Conservation (phyloP, 2,329 filamentous ascomycete species). For the Fusarium musae region DNA sequence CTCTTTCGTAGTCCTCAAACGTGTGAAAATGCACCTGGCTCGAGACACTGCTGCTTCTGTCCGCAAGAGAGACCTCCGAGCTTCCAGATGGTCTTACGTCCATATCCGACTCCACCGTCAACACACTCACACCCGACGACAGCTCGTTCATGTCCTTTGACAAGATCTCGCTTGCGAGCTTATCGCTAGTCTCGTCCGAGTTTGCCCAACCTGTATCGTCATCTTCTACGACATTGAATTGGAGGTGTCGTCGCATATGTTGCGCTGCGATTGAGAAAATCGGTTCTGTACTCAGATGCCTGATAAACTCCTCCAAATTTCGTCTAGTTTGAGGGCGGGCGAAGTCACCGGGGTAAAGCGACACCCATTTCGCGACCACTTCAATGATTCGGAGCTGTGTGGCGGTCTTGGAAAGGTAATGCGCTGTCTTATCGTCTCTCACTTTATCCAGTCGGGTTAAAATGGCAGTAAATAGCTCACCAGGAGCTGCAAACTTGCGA, state of each 20-base stretch:
- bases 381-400: conserved; percentile 86
- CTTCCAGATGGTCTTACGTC: conserved; percentile 58
- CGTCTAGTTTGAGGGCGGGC: conserved; percentile 79
- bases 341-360: conserved; percentile 92
- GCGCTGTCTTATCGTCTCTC: conserved; percentile 72
- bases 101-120: conserved; percentile 61
- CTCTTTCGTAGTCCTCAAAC: conserved; percentile 82
- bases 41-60: conserved; percentile 52
- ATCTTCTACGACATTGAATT: conserved; percentile 78
- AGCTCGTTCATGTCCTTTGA: conserved; percentile 55
- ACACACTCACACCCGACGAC: conserved; percentile 56
- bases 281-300: conserved; percentile 77
- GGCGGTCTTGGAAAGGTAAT: conserved; percentile 80
- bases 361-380: conserved; percentile 89
- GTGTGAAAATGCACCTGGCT: conserved; percentile 69
- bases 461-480: conserved; percentile 80
- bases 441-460: conserved; percentile 78
- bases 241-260: conserved; percentile 84
- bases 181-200: conserved; percentile 68
- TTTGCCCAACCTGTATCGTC: conserved; percentile 96
- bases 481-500: conserved; percentile 89
- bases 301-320: conserved; percentile 79
- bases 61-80: conserved; percentile 57
- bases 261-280: conserved; percentile 87
- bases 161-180: conserved; percentile 49